Evolutionary conservation across 2,329 filamentous ascomycete species (phyloP), one percentile per base, ranked within the genome.

Genomic region (Cladosporium velox): DNA sequence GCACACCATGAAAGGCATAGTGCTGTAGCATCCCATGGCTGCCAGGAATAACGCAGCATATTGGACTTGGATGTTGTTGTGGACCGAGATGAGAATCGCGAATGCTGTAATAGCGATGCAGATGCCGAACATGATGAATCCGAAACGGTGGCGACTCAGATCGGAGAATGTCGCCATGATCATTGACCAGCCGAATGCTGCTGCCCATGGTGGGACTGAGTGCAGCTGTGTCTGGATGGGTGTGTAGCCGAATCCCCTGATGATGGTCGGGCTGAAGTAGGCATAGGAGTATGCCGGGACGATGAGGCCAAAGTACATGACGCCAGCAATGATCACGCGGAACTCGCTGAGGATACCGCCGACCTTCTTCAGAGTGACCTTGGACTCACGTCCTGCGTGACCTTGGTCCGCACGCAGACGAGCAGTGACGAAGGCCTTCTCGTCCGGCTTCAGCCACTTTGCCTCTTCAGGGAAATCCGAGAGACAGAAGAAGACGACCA

Each of bases 31-130:
- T 47, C 73, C 73, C 80, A 88, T 88, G 1, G 91, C 90, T 59
- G 96, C 87, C 35, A 97, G 81, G 81, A 96, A 96, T 0, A 97
- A 84, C 0, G 90, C 91, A 0, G 83, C 90, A 73, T 97, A 97
- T 76, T 95, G 86, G 7, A 91, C 79, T 14, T 84, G 69, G 0
- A 80, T 81, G 75, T 92, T 86, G 74, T 90, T 79, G 76, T 94
- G 90, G 5, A 94, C 86, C 12, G 82, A 81, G 59, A 96, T 80
- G 8, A 97, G 84, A 67, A 94, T 91, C 3, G 81, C 87, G 70
- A 96, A 94, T 1, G 92, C 93, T 0, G 86, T 75, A 61, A 97
- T 89, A 57, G 87, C 82, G 26, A 96, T 77, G 67, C 81, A 83
- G 69, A 93, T 90, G 3, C 90, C 87, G 35, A 87, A 77, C 10